Conservation (phyloP, 495 filamentous ascomycete genomes). For the Penicillium parvum region DNA sequence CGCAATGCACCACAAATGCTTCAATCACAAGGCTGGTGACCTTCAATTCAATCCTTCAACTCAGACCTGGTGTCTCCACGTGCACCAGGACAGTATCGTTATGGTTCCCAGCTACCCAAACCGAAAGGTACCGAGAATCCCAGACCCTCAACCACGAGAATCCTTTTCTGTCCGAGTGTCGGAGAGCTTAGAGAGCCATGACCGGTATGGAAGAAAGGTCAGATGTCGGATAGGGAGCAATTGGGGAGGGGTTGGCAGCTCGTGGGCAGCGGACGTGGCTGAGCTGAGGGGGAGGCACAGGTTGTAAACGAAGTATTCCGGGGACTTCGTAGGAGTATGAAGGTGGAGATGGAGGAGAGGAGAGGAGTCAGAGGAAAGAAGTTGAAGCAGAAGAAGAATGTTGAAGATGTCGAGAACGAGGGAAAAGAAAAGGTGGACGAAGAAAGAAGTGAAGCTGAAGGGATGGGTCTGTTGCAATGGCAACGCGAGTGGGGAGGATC, state of each 20-base stretch:
- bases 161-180: slow-evolving; percentile 3
- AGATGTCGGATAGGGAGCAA: slow-evolving; percentile 14
- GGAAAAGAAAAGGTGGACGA: slow-evolving; percentile 28
- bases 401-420: slow-evolving; percentile 6
- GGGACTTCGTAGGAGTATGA: not conserved
- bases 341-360: not conserved
- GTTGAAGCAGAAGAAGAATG: not conserved
- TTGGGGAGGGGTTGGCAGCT: slow-evolving; percentile 25
- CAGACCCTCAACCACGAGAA: slow-evolving; percentile 18
- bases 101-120: slow-evolving; percentile 5
- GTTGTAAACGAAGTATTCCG: not conserved
- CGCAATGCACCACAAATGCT: no score
- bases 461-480: slow-evolving; percentile 51
- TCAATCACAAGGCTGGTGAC: no score
- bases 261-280: slow-evolving; percentile 17
- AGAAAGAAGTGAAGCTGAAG: slow-evolving; percentile 49
- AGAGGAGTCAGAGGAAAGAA: no score
- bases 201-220: slow-evolving; percentile 8
- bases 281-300: slow-evolving; percentile 16
- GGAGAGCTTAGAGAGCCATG: slow-evolving; percentile 15
- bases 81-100: no score
- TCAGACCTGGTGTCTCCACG: not conserved
- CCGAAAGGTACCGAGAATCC: slow-evolving; percentile 4
- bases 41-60: not conserved
- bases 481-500: slow-evolving; percentile 50